A percentile compares a stretch with the other conserved stretches of the same genome.
Conservation (phyloP, 495 filamentous ascomycete species). For the Clavariopsis aquatica region DNA sequence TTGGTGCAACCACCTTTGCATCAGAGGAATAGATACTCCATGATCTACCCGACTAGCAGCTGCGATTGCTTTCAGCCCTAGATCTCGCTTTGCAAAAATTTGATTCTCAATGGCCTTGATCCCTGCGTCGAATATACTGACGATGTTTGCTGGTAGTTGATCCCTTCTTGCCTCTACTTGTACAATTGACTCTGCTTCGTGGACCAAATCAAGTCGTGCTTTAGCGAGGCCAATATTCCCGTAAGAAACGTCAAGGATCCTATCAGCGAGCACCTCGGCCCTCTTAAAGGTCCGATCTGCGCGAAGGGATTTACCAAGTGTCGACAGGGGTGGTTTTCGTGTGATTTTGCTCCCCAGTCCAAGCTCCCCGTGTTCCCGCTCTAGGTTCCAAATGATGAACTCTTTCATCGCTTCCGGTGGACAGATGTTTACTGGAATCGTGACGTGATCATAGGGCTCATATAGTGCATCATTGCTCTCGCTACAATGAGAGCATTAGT, state of each 20-base stretch:
- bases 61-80: constrained; percentile 18
- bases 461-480: constrained; percentile 1
- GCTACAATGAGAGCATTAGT: background rate
- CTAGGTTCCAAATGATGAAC: constrained; percentile 19
- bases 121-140: constrained; percentile 14
- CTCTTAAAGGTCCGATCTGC: background rate
- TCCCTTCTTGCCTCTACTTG: constrained; percentile 1
- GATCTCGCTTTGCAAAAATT: constrained; percentile 4
- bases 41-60: background rate
- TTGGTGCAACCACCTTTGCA: constrained; percentile 11
- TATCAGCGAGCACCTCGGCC: background rate
- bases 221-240: constrained; percentile 16
- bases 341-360: background rate
- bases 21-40: constrained; percentile 3
- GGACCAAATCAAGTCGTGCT: constrained; percentile 13
- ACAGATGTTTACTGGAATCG: background rate
- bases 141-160: constrained; percentile 16
- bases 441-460: constrained; percentile 20
- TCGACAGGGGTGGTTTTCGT: constrained; percentile 18
- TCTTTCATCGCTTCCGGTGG: background rate
- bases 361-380: constrained; percentile 23
- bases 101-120: constrained; percentile 9
- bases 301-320: background rate
- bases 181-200: constrained; percentile 9
- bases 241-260: constrained; percentile 4